Base-by-base conservation (phyloP, 768 basidiomycete genomes). In the Trametes cinnabarina region DNA sequence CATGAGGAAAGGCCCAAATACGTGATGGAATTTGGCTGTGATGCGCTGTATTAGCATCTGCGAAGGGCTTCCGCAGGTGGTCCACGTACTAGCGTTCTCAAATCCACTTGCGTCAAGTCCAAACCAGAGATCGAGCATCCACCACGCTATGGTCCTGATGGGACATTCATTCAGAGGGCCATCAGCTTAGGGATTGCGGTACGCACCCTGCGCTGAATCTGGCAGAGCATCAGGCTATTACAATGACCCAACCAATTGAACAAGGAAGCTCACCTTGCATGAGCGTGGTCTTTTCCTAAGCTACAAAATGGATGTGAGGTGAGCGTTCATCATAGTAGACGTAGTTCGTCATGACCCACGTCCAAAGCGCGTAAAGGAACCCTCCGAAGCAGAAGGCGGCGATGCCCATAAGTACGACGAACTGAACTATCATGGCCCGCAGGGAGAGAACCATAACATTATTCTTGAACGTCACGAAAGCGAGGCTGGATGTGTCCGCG, bases 71-170 rank as follows among this genome's bases (percentile, higher is more conserved):
- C 30, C 41, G 26, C 30, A 19, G 22, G 23, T 50, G 58, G 34
- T 41, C 4, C 5, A 81, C 89, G 66, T 57, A 92, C 93, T 80
- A 22, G 94, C 84, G 66, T 77, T 78, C 62, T 91, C 83, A 66
- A 98, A 97, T 4, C 95, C 95, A 46, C 79, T 84, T 0, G 94
- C 92, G 72, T 98, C 96, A 6, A 98, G 80, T n/a, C 96, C 96
- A 67, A 98, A 98, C 83, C 84, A 92, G 10, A 94, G 71, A 67
- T 95, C 91, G 22, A 95, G 79, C 86, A 97, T 91, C 92, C 93
- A 96, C 94, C 93, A 97, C 0, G 88, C 85, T 52, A 95, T 92
- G 26, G 83, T 80, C 22, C 82, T 83, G 12, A 32, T 7, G 30
- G 30, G 30, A 32, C 7, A 12, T 7, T 32, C 30, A 12, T 32